Conservation (phyloP, 208 protist species). For the Wallacemonas sp. region DNA sequence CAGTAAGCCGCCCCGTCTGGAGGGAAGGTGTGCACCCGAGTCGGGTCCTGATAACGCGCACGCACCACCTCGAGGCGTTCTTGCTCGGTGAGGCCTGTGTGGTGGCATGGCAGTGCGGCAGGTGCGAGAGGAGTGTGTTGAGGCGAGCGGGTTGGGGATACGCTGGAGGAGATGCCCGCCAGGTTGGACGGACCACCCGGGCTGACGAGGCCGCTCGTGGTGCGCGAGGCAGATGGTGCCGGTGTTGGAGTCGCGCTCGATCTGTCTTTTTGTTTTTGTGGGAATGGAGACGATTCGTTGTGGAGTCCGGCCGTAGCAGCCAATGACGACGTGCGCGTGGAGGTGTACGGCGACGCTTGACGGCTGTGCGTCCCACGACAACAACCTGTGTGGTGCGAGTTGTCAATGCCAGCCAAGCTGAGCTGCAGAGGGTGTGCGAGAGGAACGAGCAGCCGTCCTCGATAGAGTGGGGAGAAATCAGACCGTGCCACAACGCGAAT, state of each 20-base stretch:
- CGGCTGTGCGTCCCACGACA: too few relatives aligned
- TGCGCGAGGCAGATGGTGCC: not conserved
- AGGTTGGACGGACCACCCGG: not conserved
- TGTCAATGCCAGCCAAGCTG: slow-evolving; percentile 37
- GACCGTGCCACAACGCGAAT: slow-evolving; percentile 67
- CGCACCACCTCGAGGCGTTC: not conserved
- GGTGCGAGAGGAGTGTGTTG: too few relatives aligned
- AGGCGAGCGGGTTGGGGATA: too few relatives aligned
- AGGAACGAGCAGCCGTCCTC: slow-evolving; percentile 43
- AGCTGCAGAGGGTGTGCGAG: slow-evolving; percentile 71
- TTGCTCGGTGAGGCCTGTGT: not conserved
- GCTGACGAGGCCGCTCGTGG: not conserved
- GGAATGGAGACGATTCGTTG: too few relatives aligned
- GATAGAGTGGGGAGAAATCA: slow-evolving; percentile 49
- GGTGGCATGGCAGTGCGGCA: not conserved
- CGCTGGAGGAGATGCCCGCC: too few relatives aligned
- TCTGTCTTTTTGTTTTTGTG: too few relatives aligned
- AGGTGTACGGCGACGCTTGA: not conserved
- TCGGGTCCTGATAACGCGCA: not conserved
- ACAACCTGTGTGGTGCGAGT: too few relatives aligned
- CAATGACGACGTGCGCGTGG: not conserved
- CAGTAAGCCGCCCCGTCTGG: slow-evolving; percentile 37
- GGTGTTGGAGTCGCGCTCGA: too few relatives aligned
- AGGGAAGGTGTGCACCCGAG: not conserved
- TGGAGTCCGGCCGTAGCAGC: too few relatives aligned